Evolutionary conservation across 345 rosid species (phyloP).

Genomic region (Boechera stricta): DNA sequence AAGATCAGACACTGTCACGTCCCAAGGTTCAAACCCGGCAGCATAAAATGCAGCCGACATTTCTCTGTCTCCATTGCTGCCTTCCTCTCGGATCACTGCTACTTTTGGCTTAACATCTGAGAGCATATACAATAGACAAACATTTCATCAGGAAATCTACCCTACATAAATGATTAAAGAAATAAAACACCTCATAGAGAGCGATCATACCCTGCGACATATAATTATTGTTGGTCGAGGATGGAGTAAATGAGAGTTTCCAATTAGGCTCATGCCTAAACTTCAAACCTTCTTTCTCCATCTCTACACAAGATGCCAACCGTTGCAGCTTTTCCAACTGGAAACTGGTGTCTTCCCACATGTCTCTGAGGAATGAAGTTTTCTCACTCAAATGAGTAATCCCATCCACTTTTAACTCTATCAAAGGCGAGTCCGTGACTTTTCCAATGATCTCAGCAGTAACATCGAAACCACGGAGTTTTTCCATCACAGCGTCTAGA

Average conservation of each 20-base stretch:
- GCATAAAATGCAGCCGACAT: constrained; percentile 92
- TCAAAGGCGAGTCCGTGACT: constrained; percentile 60
- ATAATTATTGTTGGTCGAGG: constrained; percentile 65
- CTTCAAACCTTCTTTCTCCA: constrained; percentile 88
- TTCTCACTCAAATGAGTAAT: constrained; percentile 59
- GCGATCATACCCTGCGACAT: constrained; percentile 46
- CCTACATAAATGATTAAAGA: background rate
- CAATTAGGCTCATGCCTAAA: constrained; percentile 73
- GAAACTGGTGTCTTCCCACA: constrained; percentile 97
- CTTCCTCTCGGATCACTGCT: constrained; percentile 94
- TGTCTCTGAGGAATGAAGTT: constrained; percentile 73
- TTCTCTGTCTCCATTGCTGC: constrained; percentile 96
- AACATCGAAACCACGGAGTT: constrained; percentile 54
- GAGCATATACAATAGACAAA: constrained; percentile 21
- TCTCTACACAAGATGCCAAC: constrained; percentile 77
- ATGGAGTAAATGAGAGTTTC: constrained; percentile 75
- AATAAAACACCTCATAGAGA: constrained; percentile 3
- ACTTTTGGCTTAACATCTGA: constrained; percentile 76
- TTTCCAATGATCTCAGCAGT: constrained; percentile 71
- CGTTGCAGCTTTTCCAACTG: constrained; percentile 82
- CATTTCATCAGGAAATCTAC: background rate
- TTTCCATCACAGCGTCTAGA: constrained; percentile 61
- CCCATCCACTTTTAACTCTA: constrained; percentile 70
- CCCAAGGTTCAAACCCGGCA: constrained; percentile 98
- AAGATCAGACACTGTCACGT: constrained; percentile 90